A percentile compares a stretch with the other conserved stretches of the same genome.
Conservation (phyloP, 805 yeast species). For the Candida oleophila region DNA sequence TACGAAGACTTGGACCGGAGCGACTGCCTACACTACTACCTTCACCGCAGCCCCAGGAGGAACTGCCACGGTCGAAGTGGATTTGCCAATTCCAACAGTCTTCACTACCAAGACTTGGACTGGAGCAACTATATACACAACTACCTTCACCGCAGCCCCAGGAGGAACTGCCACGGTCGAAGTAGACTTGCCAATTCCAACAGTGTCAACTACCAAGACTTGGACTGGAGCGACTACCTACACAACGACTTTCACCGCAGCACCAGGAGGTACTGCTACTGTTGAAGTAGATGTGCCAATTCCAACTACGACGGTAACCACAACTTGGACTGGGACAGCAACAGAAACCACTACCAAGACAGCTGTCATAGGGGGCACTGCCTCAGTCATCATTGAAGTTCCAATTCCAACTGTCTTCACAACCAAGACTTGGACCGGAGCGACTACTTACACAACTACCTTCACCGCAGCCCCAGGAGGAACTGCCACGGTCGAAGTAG, state of each 20-base stretch:
- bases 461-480: slow-evolving; percentile 10
- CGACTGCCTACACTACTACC: neutral
- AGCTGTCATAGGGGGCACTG: slow-evolving; percentile 6
- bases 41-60: slow-evolving; percentile 1
- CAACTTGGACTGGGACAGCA: slow-evolving; percentile 20
- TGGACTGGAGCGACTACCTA: slow-evolving; percentile 2
- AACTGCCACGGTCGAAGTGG: neutral
- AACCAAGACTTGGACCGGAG: slow-evolving; percentile 7
- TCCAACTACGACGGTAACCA: slow-evolving; percentile 8
- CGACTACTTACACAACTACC: slow-evolving; percentile 8
- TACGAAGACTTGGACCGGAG: slow-evolving; percentile 2
- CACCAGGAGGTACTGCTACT: neutral
- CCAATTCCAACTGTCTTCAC: neutral
- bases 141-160: slow-evolving; percentile 5
- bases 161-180: neutral
- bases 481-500: slow-evolving; percentile 9
- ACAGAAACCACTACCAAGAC: slow-evolving; percentile 19
- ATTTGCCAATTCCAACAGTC: neutral
- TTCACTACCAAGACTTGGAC: slow-evolving; percentile 11
- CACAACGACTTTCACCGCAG: neutral
- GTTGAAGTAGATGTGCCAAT: slow-evolving; percentile 1
- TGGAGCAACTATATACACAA: slow-evolving; percentile 8
- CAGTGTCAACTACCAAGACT: slow-evolving; percentile 3
- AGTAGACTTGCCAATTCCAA: neutral
- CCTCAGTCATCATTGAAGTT: neutral